phyloP scores from a whole-genome alignment of 23 red algal genomes.

The Pyropia haitanensis region DNA sequence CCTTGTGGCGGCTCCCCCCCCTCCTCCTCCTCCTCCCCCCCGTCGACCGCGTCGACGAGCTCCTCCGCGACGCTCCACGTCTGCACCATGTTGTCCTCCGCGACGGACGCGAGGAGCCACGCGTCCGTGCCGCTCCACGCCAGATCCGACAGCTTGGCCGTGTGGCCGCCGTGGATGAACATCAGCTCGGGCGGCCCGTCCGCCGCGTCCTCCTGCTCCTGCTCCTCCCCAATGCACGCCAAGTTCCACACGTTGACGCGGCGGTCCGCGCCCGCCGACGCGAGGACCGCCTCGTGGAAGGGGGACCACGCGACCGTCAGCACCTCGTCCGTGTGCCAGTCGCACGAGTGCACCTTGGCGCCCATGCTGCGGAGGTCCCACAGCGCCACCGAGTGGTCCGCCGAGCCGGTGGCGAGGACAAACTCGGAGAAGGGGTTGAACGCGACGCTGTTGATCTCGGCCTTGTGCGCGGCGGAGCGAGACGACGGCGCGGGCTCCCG shows the following conservation, averaged over 20 bases:
- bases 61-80: conserved; percentile 91
- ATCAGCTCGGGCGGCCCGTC: conserved; percentile 96
- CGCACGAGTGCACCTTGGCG: conserved; percentile 80
- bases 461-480: conserved; percentile 78
- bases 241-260: conserved; percentile 91
- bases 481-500: conserved; percentile 36
- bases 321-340: conserved; percentile 83
- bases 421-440: conserved; percentile 95
- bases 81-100: conserved; percentile 98
- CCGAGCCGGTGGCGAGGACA: conserved; percentile 78
- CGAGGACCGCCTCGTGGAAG: conserved; percentile 79
- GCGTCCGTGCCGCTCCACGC: conserved; percentile 93
- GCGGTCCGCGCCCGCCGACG: conserved; percentile 77
- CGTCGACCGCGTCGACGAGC: conserved; percentile 82
- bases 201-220: conserved; percentile 93
- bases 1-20: conserved; percentile 22
- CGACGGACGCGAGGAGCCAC: conserved; percentile 83
- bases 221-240: conserved; percentile 88
- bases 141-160: conserved; percentile 81
- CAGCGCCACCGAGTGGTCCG: conserved; percentile 74
- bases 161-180: conserved; percentile 99
- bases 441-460: conserved; percentile 87
- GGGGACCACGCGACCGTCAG: conserved; percentile 89
- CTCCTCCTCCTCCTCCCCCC: conserved; percentile 25
- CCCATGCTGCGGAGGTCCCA: conserved; percentile 89